A percentile compares a stretch with the other conserved stretches of the same genome.
These are phyloP conservation scores for Citrus australasica DNA, from an alignment of 345 rosid species.

Conservation along the genomic window DNA sequence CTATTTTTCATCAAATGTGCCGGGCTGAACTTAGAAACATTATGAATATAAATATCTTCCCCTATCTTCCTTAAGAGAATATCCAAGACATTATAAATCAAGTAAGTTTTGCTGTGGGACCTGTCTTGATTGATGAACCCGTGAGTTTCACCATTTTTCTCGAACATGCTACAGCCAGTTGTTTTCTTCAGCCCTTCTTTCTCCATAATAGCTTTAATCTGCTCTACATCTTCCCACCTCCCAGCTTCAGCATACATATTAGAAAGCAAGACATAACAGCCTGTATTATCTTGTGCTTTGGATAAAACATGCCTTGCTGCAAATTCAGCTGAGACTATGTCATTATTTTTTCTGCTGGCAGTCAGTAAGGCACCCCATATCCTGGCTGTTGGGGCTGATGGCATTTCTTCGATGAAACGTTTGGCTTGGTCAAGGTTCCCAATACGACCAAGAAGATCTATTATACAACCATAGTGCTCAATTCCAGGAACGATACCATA, in stretches of 20 bases:
- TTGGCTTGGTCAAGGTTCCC: constrained; percentile 50
- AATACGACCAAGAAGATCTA: constrained; percentile 71
- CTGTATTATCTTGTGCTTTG: constrained; percentile 61
- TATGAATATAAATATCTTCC: constrained; percentile 31
- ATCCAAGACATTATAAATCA: constrained; percentile 49
- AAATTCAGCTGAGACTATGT: constrained; percentile 54
- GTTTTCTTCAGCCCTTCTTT: constrained; percentile 50
- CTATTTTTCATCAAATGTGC: constrained; percentile 25
- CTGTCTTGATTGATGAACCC: constrained; percentile 51
- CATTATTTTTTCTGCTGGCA: constrained; percentile 55
- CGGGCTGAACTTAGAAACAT: constrained; percentile 37
- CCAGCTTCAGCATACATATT: constrained; percentile 80
- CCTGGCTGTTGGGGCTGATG: constrained; percentile 55
- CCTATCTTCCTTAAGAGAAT: constrained; percentile 37
- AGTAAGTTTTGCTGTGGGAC: constrained; percentile 27
- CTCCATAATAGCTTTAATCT: constrained; percentile 52
- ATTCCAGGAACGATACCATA: constrained; percentile 66
- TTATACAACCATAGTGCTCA: constrained; percentile 71
- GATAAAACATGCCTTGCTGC: constrained; percentile 46
- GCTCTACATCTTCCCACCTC: constrained; percentile 59
- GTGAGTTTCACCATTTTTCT: constrained; percentile 32
- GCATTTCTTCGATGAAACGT: constrained; percentile 55
- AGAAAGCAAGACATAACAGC: constrained; percentile 66
- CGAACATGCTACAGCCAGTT: constrained; percentile 35
- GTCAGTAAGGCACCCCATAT: constrained; percentile 80